Base-by-base conservation (phyloP, 1,139 yeast species). In the Blastobotrys niveus region DNA sequence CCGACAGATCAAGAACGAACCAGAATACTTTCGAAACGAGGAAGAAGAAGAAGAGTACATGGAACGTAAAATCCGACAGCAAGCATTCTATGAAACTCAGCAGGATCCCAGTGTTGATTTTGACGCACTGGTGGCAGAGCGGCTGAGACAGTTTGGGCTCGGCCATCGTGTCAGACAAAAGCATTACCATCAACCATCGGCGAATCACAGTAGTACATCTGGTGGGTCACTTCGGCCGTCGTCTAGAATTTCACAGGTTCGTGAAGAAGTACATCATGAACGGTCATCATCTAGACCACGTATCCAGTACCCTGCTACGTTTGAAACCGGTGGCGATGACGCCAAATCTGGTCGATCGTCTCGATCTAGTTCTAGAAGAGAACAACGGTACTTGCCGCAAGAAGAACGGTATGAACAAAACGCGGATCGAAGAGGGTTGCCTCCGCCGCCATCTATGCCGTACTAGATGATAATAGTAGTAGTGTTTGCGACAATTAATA, bases 131-230 rank as follows among this genome's bases (percentile, higher is more conserved):
- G 36, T 38, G 3, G 35, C 18, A 10, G 36, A 38, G 20, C 29
- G 42, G 24, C 22, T 38, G 36, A 14, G 30, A 24, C 31, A 38
- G 15, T 38, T 21, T 22, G 42, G 42, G 4, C 30, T 38, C 8
- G 34, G 15, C 3, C 6, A 27, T 24, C 34, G 40, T 6, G 25
- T 29, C 9, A 15, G 19, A 19, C 8, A 33, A 33, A 15, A 15
- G n/a, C 8, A 4, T 4, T n/a, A n/a, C n/a, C n/a, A n/a, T n/a
- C n/a, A n/a, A n/a, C n/a, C n/a, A n/a, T n/a, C n/a, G n/a, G n/a
- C n/a, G n/a, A n/a, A n/a, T n/a, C n/a, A n/a, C n/a, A n/a, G n/a
- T n/a, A n/a, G n/a, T n/a, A n/a, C n/a, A n/a, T n/a, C n/a, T n/a
- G n/a, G n/a, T n/a, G n/a, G n/a, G n/a, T n/a, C n/a, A n/a, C n/a